Evolutionary conservation across 2,329 filamentous ascomycete genomes (phyloP).

Genomic region (Waltergamsia citrina): DNA sequence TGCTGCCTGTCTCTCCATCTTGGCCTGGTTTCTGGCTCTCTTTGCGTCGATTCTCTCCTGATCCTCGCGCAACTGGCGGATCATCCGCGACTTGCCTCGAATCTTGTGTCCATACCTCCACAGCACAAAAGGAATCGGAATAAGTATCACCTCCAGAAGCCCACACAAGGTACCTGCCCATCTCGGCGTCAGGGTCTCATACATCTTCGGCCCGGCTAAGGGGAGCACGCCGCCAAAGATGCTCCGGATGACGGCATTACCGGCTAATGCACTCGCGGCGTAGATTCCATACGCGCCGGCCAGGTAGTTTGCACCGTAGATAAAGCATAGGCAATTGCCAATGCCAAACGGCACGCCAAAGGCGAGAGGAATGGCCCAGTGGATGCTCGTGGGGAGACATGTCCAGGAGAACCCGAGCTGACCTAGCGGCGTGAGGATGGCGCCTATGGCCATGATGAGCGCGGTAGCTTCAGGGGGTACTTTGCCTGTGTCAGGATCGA

Average conservation of each 20-base stretch:
- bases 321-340: constrained; percentile 71
- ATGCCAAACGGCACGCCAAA: constrained; percentile 72
- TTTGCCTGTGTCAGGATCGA: constrained; percentile 66
- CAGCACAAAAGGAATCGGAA: constrained; percentile 75
- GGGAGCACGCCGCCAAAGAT: constrained; percentile 71
- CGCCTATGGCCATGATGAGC: constrained; percentile 68
- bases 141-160: constrained; percentile 60
- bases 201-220: constrained; percentile 66
- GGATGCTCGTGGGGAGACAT: constrained; percentile 64
- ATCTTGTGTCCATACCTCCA: constrained; percentile 52
- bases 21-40: constrained; percentile 12
- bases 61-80: constrained; percentile 29
- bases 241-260: constrained; percentile 66
- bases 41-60: constrained; percentile 16
- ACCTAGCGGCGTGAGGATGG: constrained; percentile 64
- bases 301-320: constrained; percentile 74
- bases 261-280: constrained; percentile 69
- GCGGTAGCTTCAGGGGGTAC: constrained; percentile 73
- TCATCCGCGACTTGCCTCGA: constrained; percentile 37
- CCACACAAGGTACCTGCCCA: constrained; percentile 74
- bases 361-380: constrained; percentile 72
- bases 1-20: constrained; percentile 3
- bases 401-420: constrained; percentile 89
- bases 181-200: constrained; percentile 56
- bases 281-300: constrained; percentile 74